A percentile compares a stretch with the other conserved stretches of the same genome.
These are phyloP conservation scores for Meyerozyma guilliermondii DNA, from an alignment of 1,139 yeast genomes.

Conservation along the genomic window DNA sequence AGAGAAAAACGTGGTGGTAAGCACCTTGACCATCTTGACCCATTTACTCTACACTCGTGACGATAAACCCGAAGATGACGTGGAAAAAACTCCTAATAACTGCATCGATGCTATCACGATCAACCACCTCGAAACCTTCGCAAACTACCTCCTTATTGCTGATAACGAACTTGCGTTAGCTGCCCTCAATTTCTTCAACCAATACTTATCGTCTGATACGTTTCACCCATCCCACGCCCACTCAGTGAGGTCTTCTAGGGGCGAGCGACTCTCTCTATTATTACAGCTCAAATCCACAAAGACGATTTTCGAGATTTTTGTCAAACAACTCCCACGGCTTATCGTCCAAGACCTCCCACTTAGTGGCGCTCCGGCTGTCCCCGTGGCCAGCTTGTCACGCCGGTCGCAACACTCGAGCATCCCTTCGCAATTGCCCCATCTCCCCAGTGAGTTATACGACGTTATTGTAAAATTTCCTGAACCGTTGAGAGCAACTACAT, in stretches of 20 bases:
- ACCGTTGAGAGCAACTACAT: constrained; percentile 87
- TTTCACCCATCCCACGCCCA: constrained; percentile 26
- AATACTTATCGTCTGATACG: constrained; percentile 37
- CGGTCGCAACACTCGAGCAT: constrained; percentile 36
- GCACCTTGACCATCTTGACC: constrained; percentile 40
- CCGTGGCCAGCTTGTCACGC: constrained; percentile 25
- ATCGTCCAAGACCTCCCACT: constrained; percentile 32
- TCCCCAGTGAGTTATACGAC: constrained; percentile 53
- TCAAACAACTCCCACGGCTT: constrained; percentile 58
- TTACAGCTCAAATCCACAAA: constrained; percentile 24
- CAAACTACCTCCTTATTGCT: constrained; percentile 28
- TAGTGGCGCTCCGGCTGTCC: constrained; percentile 15
- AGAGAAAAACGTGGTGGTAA: constrained; percentile 51
- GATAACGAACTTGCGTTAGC: constrained; percentile 33
- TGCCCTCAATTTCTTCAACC: constrained; percentile 34
- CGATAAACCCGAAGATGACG: constrained; percentile 14
- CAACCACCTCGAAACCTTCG: constrained; percentile 26
- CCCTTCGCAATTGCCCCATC: constrained; percentile 56
- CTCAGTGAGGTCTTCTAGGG: constrained; percentile 30
- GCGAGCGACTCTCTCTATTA: constrained; percentile 26
- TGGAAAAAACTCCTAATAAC: constrained; percentile 24
- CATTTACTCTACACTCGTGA: constrained; percentile 36
- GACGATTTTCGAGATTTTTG: constrained; percentile 43
- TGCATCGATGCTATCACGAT: constrained; percentile 38
- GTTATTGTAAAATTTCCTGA: constrained; percentile 67